Base-by-base conservation (phyloP, 73 alveolate genomes). In the Paramecium pentaurelia region DNA sequence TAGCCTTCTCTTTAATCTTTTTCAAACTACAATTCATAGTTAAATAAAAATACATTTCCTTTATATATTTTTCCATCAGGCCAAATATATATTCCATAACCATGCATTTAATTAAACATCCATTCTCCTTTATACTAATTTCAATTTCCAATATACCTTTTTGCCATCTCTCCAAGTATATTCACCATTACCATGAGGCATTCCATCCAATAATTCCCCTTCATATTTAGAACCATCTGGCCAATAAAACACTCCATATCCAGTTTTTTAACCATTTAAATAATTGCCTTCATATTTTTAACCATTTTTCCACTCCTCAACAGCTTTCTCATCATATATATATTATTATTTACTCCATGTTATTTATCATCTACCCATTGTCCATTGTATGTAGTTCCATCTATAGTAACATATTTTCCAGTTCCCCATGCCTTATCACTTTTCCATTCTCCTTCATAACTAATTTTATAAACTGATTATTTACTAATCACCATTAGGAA, bases 221-320 rank as follows among this genome's bases (percentile, higher is more conserved):
- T 85, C 83, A 37, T 85, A 85, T 42, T 37, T 51, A 2, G 92
- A 51, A 16, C 84, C 77, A 18, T 85, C 85, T 6, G 86, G 68
- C 98, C 98, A 95, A 27, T 60, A 60, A 70, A 93, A 93, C 12
- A 49, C 40, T 45, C 98, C 98, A 85, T 73, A 12, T 95, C 98
- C 87, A 60, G 71, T 84, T 86, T 51, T 84, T 45, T 49, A 80
- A 2, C 71, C 91, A 27, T 32, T 28, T 45, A 27, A 45, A 45
- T 45, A 80, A 27, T 45, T 27, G 32, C 98, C 98, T 77, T 94
- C 96, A 80, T 93, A 95, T 38, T 68, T 60, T 71, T 94, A 93
- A 3, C 97, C 97, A 93, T 95, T 94, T 37, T 92, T 96, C 97
- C 97, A 96, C 11, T 86, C 92, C 75, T 95, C 97, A 45, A 85